Percentiles rank a stretch among this genome's conserved stretches.
phyloP scores from a whole-genome alignment of 2,329 filamentous ascomycete genomes.

The Ceratocystis smalleyi region DNA sequence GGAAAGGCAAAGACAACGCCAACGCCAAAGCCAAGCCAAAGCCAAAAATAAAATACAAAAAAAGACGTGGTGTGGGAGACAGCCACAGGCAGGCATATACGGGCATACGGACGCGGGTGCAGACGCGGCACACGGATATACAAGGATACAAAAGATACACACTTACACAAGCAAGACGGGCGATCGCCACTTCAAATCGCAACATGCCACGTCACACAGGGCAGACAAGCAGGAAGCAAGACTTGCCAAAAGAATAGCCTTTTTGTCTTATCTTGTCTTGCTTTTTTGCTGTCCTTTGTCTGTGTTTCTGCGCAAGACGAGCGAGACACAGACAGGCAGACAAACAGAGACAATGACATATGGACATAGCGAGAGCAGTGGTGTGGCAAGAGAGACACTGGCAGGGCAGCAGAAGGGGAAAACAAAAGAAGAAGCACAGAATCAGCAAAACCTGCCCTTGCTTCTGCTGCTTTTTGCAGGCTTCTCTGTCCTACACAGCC shows the following conservation, averaged over 20 bases:
- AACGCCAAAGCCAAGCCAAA: too few relatives aligned
- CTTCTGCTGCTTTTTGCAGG: neutral
- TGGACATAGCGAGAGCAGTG: neutral
- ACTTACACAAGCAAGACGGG: slow-evolving; percentile 5
- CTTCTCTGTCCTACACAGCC: neutral
- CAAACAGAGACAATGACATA: neutral
- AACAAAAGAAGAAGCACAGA: neutral
- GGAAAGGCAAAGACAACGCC: neutral
- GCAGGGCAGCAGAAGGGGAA: neutral
- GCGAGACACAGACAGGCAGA: neutral
- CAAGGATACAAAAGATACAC: neutral
- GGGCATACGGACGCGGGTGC: neutral
- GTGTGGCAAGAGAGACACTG: neutral
- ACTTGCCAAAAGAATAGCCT: neutral
- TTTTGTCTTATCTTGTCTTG: neutral
- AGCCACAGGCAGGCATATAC: neutral
- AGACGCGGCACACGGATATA: neutral
- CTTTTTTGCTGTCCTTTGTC: neutral
- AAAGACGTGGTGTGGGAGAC: neutral
- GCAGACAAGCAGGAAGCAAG: neutral
- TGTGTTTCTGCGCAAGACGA: neutral
- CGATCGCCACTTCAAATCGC: slow-evolving; percentile 14
- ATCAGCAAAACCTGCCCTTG: neutral
- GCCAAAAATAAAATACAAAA: too few relatives aligned
- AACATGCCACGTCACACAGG: neutral